Percentiles rank a stretch among this genome's conserved stretches.
Evolutionary conservation across 1,139 yeast species (phyloP).

Genomic region (Yamadazyma dushanensis): DNA sequence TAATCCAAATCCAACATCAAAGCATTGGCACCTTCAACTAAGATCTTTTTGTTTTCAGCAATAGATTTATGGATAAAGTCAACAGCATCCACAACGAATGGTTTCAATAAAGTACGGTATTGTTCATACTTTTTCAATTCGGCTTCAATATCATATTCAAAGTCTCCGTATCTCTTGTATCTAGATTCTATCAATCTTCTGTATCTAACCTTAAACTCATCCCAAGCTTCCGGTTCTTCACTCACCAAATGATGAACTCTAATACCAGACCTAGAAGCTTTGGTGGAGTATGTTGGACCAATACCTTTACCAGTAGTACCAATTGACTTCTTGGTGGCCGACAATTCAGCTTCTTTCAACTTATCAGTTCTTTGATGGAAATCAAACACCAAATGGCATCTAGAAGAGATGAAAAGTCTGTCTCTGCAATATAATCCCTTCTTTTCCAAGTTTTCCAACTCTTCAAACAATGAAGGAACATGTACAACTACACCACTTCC

Average conservation of each 20-base stretch:
- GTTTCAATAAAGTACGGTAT: slow-evolving; percentile 73
- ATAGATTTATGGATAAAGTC: slow-evolving; percentile 87
- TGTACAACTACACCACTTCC: slow-evolving; percentile 98
- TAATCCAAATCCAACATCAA: slow-evolving; percentile 96
- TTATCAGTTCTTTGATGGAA: slow-evolving; percentile 97
- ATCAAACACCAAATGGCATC: slow-evolving; percentile 96
- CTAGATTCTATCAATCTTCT: slow-evolving; percentile 77
- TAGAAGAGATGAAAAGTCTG: slow-evolving; percentile 82
- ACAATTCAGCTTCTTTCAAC: slow-evolving; percentile 88
- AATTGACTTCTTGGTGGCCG: slow-evolving; percentile 81
- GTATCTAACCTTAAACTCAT: slow-evolving; percentile 78
- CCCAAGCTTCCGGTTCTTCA: slow-evolving; percentile 91
- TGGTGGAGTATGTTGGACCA: slow-evolving; percentile 97
- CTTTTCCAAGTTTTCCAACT: slow-evolving; percentile 73
- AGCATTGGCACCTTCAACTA: slow-evolving; percentile 98
- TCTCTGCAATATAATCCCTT: slow-evolving; percentile 81
- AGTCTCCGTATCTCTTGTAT: slow-evolving; percentile 87
- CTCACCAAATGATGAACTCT: slow-evolving; percentile 95
- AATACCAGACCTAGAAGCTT: slow-evolving; percentile 94
- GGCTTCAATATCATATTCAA: slow-evolving; percentile 80
- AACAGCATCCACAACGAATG: slow-evolving; percentile 92
- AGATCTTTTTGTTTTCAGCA: slow-evolving; percentile 73
- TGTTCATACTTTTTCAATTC: slow-evolving; percentile 77
- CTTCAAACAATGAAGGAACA: slow-evolving; percentile 88
- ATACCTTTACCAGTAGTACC: slow-evolving; percentile 99